Percentiles rank a stretch among this genome's conserved stretches.
phyloP scores from a whole-genome alignment of 2,329 filamentous ascomycete species.

The Microdochium paspali region DNA sequence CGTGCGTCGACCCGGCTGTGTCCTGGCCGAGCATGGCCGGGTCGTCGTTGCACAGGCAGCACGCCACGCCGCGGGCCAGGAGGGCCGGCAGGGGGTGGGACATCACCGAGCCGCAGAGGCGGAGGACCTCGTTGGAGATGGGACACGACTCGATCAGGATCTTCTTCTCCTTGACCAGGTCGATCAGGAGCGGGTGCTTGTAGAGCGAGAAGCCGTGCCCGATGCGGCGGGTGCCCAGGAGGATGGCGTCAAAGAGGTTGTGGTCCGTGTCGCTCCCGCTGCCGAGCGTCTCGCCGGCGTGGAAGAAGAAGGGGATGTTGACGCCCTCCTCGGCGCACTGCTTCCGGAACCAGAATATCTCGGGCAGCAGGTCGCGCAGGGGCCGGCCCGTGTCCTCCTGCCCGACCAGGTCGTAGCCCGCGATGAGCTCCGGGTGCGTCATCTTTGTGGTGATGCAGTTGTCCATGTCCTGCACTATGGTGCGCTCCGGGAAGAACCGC shows the following conservation, averaged over 20 bases:
- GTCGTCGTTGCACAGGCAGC: slow-evolving; percentile 83
- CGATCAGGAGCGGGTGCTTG: slow-evolving; percentile 83
- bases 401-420: slow-evolving; percentile 83
- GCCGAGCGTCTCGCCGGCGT: slow-evolving; percentile 81
- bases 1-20: slow-evolving; percentile 73
- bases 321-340: slow-evolving; percentile 69
- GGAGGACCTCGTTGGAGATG: slow-evolving; percentile 80
- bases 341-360: slow-evolving; percentile 91
- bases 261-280: slow-evolving; percentile 65
- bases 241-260: slow-evolving; percentile 72
- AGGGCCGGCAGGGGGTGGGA: slow-evolving; percentile 76
- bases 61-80: slow-evolving; percentile 73
- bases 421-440: slow-evolving; percentile 67
- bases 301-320: slow-evolving; percentile 90
- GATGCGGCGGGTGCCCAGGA: slow-evolving; percentile 68
- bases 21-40: slow-evolving; percentile 82
- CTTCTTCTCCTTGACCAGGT: slow-evolving; percentile 80
- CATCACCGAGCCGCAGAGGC: slow-evolving; percentile 67
- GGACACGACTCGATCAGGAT: slow-evolving; percentile 88
- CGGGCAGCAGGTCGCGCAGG: slow-evolving; percentile 66
- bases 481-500: slow-evolving; percentile 51
- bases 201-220: slow-evolving; percentile 83
- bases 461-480: slow-evolving; percentile 74
- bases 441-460: slow-evolving; percentile 76
- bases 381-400: slow-evolving; percentile 75